A percentile compares a stretch with the other conserved stretches of the same genome.
phyloP scores from a whole-genome alignment of 106 monocot genomes.

The Dendrobium officinale region DNA sequence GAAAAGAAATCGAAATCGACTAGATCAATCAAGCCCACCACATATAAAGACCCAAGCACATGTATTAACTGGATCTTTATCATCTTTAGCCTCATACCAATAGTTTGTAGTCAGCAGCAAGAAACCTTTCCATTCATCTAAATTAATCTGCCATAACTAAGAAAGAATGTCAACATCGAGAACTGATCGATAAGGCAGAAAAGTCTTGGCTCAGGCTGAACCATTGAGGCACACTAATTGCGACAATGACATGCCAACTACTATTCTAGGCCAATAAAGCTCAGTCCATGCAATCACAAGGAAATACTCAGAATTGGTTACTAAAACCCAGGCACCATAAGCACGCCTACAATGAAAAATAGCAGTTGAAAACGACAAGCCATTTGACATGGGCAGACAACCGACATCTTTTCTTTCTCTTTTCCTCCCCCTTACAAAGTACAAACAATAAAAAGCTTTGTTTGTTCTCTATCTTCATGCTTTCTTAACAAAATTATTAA shows the following conservation, averaged over 20 bases:
- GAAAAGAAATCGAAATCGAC: background rate
- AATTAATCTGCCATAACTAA: too few relatives aligned
- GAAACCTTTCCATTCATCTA: too few relatives aligned
- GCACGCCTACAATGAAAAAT: background rate
- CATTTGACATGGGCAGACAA: background rate
- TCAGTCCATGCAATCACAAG: background rate
- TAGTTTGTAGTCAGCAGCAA: too few relatives aligned
- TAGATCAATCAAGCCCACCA: too few relatives aligned
- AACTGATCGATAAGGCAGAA: background rate
- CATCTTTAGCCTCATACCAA: too few relatives aligned
- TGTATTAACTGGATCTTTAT: too few relatives aligned
- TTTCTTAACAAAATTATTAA: too few relatives aligned
- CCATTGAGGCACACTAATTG: background rate
- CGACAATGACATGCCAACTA: background rate
- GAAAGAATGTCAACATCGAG: too few relatives aligned
- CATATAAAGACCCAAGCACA: too few relatives aligned
- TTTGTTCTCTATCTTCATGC: too few relatives aligned
- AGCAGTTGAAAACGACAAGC: background rate
- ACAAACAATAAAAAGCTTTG: too few relatives aligned
- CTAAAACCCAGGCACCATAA: background rate
- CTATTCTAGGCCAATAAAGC: background rate
- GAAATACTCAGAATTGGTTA: background rate
- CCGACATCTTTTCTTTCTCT: background rate
- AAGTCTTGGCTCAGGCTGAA: background rate
- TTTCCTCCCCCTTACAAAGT: background rate